A percentile compares a stretch with the other conserved stretches of the same genome.
Evolutionary conservation across 192 early-diverging fungal species (phyloP).

Genomic region (Pecoramyces ruminantium): DNA sequence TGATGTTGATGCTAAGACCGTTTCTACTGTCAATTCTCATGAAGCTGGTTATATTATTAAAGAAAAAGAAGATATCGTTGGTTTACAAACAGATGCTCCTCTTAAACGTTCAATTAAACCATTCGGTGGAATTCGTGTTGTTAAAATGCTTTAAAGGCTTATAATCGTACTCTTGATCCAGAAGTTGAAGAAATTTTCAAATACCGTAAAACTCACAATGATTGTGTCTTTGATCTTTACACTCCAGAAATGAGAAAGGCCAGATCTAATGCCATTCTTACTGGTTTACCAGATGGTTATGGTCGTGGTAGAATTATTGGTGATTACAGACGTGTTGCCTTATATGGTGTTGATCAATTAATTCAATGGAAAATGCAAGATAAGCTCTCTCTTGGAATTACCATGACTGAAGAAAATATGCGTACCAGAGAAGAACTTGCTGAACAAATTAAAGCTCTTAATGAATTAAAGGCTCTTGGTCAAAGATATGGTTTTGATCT

Average conservation of each 20-base stretch:
- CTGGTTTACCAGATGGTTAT: slow-evolving; percentile 7
- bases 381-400: slow-evolving; percentile 3
- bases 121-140: slow-evolving; percentile 4
- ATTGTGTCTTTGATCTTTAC: slow-evolving; percentile 5
- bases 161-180: slow-evolving; percentile 3
- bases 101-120: slow-evolving; percentile 8
- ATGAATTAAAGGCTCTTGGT: slow-evolving; percentile 1
- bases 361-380: slow-evolving; percentile 3
- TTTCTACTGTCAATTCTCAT: slow-evolving; percentile 2
- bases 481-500: slow-evolving; percentile 5
- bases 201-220: slow-evolving; percentile 9
- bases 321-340: slow-evolving; percentile 9
- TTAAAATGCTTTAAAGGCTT: slow-evolving; percentile 3
- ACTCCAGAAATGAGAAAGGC: slow-evolving; percentile 5
- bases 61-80: slow-evolving; percentile 7
- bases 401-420: slow-evolving; percentile 4
- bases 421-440: slow-evolving; percentile 5
- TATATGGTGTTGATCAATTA: slow-evolving; percentile 6
- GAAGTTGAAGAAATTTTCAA: slow-evolving; percentile 6
- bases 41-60: slow-evolving; percentile 2
- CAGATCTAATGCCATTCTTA: slow-evolving; percentile 8
- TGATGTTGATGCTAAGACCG: slow-evolving; percentile 5
- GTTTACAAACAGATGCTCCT: slow-evolving; percentile 7
- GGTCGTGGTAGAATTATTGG: slow-evolving; percentile 9
- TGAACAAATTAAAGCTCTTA: slow-evolving; percentile 8